Evolutionary conservation across 805 yeast genomes (phyloP).

Genomic region (Yarrowia sp.): DNA sequence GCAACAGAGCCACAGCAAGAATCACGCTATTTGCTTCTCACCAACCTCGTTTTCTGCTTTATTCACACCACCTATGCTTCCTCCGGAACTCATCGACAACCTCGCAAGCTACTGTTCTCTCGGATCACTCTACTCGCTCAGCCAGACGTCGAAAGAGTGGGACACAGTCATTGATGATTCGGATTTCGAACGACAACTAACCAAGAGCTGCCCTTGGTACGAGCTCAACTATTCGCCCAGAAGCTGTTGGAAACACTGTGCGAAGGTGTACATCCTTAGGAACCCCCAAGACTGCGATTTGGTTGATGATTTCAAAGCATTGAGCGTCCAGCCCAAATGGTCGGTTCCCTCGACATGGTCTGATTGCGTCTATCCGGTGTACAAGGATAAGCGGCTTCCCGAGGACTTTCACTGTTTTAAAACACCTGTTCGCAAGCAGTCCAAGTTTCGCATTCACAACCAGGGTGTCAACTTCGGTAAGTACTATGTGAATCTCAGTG

Average conservation of each 20-base stretch:
- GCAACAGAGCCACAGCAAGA: not conserved
- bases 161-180: not conserved
- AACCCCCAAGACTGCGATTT: not conserved
- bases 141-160: not conserved
- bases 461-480: slow-evolving; percentile 9
- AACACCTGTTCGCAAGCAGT: not conserved
- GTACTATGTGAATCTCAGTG: slow-evolving; percentile 1
- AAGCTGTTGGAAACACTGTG: not conserved
- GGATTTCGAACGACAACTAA: not conserved
- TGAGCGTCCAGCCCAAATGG: slow-evolving; percentile 4
- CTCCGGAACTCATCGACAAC: slow-evolving; percentile 8
- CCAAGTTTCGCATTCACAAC: not conserved
- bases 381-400: not conserved
- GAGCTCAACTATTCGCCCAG: not conserved
- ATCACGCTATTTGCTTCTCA: not conserved
- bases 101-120: slow-evolving; percentile 1
- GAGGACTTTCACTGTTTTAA: not conserved
- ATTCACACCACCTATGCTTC: not conserved
- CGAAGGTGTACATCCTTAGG: not conserved
- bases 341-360: not conserved
- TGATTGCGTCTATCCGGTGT: not conserved
- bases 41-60: too few species aligned
- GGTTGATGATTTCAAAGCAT: not conserved
- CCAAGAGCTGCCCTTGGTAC: not conserved
- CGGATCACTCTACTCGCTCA: not conserved